Evolutionary conservation across 768 basidiomycete genomes (phyloP), one percentile per base, ranked within the genome.

Genomic region (Suillus paluster): DNA sequence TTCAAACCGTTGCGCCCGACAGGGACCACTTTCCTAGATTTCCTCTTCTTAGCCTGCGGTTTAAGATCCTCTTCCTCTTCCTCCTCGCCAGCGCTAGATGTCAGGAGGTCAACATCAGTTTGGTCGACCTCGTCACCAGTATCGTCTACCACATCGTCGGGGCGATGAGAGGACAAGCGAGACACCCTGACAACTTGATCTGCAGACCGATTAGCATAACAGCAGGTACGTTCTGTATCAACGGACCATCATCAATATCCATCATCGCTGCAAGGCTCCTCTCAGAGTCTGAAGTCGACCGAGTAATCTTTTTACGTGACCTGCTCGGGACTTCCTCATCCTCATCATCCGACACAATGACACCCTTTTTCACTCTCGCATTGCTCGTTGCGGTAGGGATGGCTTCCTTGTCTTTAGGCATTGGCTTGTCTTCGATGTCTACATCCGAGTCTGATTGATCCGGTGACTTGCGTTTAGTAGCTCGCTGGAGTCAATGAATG

Each of bases 1-100:
- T 84, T 91, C 60, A 92, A 68, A 6, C 92, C 92, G 63, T 94
- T 95, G 42, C 78, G 77, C 0, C 92, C 92, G n/a, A 91, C 75
- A 1, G 92, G 93, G n/a, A 86, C 71, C 5, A 80, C 81, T 66
- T 85, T 88, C 75, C 87, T 90, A 42, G 81, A 65, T 60, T 79
- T 82, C 66, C 73, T 76, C 59, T 71, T 72, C 56, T 63, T 73
- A 49, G 74, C 78, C 64, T 80, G 80, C 4, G 74, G 71, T 56
- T 73, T 67, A 15, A 74, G 44, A 0, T 66, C 68, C 33, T 72
- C 77, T 17, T 74, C 68, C 19, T 76, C 73, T 1, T 60, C 65
- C 15, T 71, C 70, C 4, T 76, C 73, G 15, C 59, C 73, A 33
- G 71, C 75, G 19, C 67, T 76, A 12, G 67, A 74, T 39, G 10